Conservation (phyloP, 352 stramenopile genomes). For the Phytophthora cryptogea region DNA sequence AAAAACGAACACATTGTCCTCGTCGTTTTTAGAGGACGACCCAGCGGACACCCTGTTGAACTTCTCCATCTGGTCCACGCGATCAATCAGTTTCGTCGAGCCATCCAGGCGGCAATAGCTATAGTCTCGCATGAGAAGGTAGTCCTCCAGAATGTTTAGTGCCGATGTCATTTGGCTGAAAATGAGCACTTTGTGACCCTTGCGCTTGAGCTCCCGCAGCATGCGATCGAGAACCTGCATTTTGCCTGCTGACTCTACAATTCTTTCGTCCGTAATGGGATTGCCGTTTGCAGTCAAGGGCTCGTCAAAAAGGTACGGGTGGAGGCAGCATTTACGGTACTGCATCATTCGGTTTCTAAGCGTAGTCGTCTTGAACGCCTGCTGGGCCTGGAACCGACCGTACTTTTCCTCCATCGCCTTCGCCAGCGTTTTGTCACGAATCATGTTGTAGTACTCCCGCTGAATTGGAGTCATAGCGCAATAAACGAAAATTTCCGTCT, state of each 20-base stretch:
- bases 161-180: constrained; percentile 99
- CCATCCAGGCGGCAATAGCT: constrained; percentile 97
- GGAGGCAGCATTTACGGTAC: constrained; percentile 88
- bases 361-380: constrained; percentile 55
- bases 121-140: constrained; percentile 85
- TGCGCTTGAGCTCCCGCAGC: constrained; percentile 92
- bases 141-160: constrained; percentile 99
- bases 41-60: constrained; percentile 90
- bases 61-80: constrained; percentile 96
- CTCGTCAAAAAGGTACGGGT: constrained; percentile 90
- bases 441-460: constrained; percentile 94
- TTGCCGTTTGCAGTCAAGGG: constrained; percentile 56
- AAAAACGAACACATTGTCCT: constrained; percentile 80
- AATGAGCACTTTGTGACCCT: constrained; percentile 97
- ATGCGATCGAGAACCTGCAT: constrained; percentile 99
- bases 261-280: constrained; percentile 78
- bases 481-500: constrained; percentile 98
- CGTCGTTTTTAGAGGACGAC: constrained; percentile 24
- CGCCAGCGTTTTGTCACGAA: constrained; percentile 88
- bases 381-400: constrained; percentile 53
- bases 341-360: constrained; percentile 83
- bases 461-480: constrained; percentile 95
- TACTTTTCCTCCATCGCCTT: constrained; percentile 87
- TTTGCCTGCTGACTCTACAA: constrained; percentile 97
- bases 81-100: constrained; percentile 90